phyloP scores from a whole-genome alignment of 2,329 filamentous ascomycete genomes.

The Ophiostoma ips region DNA sequence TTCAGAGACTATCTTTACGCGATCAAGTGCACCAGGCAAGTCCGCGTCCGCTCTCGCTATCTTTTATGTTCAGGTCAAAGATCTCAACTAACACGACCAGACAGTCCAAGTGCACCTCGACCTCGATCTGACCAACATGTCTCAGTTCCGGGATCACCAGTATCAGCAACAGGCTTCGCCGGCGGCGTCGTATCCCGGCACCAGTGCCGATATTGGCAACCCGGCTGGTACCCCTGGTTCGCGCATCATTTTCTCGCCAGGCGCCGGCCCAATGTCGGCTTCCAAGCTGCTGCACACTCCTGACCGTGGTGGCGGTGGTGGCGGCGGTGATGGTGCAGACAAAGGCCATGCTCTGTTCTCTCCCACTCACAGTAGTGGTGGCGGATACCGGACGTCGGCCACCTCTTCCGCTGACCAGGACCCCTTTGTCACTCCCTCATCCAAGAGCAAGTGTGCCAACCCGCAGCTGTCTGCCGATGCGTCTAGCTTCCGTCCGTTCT shows the following conservation, averaged over 20 bases:
- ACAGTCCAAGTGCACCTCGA: no score
- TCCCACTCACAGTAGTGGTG: constrained; percentile 16
- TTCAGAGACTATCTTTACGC: not conserved
- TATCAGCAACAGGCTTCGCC: constrained; percentile 32
- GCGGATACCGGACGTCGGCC: constrained; percentile 15
- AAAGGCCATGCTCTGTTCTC: constrained; percentile 14
- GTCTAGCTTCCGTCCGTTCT: constrained; percentile 43
- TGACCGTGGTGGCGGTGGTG: constrained; percentile 17
- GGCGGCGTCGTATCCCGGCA: constrained; percentile 26
- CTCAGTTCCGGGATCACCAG: constrained; percentile 27
- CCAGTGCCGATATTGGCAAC: constrained; percentile 1
- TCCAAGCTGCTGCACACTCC: constrained; percentile 24
- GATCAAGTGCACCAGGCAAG: not conserved
- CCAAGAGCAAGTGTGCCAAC: constrained; percentile 19
- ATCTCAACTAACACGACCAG: not conserved
- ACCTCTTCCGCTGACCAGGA: constrained; percentile 29
- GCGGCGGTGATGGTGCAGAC: constrained; percentile 12
- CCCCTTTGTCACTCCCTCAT: constrained; percentile 35
- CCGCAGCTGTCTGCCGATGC: constrained; percentile 51
- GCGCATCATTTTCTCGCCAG: constrained; percentile 50
- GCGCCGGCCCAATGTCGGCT: constrained; percentile 30
- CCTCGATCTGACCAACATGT: constrained; percentile 19
- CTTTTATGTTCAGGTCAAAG: not conserved
- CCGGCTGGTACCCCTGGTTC: constrained; percentile 47
- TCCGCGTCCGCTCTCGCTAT: no score